Conservation (phyloP, 805 yeast genomes). For the Grigorovia yakushimaensis region DNA sequence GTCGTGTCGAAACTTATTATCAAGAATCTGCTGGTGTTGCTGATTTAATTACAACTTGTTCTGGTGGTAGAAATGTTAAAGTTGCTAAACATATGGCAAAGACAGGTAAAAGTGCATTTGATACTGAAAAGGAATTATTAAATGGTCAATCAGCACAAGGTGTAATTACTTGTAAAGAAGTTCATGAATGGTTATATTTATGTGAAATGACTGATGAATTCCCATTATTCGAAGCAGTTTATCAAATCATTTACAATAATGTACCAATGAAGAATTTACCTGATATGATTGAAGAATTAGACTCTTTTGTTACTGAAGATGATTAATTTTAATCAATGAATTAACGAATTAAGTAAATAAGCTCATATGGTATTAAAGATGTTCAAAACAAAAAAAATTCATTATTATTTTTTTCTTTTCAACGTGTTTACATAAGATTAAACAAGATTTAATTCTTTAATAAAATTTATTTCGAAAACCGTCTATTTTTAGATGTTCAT, state of each 20-base stretch:
- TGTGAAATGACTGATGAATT: constrained; percentile 46
- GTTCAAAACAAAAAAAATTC: neutral
- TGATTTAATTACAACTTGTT: constrained; percentile 91
- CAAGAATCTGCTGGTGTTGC: constrained; percentile 97
- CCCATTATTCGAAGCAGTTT: constrained; percentile 60
- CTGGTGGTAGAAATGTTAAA: constrained; percentile 92
- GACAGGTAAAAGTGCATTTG: constrained; percentile 64
- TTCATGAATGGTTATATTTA: constrained; percentile 60
- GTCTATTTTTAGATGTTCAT: no score
- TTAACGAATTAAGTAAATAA: neutral
- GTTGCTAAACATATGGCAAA: constrained; percentile 81
- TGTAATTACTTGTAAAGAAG: constrained; percentile 80
- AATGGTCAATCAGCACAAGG: constrained; percentile 98
- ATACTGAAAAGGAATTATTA: constrained; percentile 72
- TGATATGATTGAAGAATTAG: constrained; percentile 44
- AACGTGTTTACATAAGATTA: neutral
- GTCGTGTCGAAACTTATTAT: constrained; percentile 70
- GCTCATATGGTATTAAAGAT: neutral
- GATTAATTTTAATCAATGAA: neutral
- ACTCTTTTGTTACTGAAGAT: constrained; percentile 11
- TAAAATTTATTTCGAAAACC: no score
- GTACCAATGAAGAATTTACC: constrained; percentile 70
- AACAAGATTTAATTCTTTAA: neutral
- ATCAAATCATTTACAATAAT: constrained; percentile 68
- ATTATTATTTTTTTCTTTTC: neutral